Percentiles rank a stretch among this genome's conserved stretches.
These are phyloP conservation scores for Asterophora parasitica DNA, from an alignment of 768 basidiomycete species.

Conservation along the genomic window DNA sequence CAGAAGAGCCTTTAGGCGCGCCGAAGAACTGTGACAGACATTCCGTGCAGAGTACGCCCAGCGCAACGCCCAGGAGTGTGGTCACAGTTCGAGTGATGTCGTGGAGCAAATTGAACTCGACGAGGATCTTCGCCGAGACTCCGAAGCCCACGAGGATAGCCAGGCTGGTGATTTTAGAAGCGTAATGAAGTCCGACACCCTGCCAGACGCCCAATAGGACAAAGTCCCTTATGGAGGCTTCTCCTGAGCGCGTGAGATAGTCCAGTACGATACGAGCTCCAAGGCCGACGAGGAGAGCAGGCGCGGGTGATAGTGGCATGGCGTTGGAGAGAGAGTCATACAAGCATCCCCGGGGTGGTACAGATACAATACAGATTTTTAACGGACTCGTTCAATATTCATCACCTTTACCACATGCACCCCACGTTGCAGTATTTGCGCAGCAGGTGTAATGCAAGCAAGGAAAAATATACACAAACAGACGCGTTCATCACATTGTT, in stretches of 20 bases:
- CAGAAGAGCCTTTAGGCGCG: conserved; percentile 30
- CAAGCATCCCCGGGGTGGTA: conserved; percentile 11
- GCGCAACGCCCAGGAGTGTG: conserved; percentile 59
- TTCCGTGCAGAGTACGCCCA: conserved; percentile 71
- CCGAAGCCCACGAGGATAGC: conserved; percentile 52
- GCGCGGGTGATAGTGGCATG: conserved; percentile 47
- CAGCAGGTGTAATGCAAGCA: background rate
- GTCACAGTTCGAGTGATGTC: conserved; percentile 53
- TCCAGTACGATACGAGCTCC: conserved; percentile 69
- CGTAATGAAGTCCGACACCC: conserved; percentile 68
- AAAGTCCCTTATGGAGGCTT: conserved; percentile 49
- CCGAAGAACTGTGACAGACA: conserved; percentile 64
- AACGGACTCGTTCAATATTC: background rate
- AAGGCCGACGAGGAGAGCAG: conserved; percentile 69
- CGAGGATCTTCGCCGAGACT: conserved; percentile 55
- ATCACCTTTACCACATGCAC: background rate
- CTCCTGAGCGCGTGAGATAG: conserved; percentile 43
- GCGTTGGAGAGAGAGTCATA: conserved; percentile 13
- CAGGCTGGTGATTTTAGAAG: conserved; percentile 50
- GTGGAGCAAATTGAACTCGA: conserved; percentile 54
- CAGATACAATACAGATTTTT: background rate
- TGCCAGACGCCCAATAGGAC: conserved; percentile 72
- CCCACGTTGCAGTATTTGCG: conserved; percentile 5
- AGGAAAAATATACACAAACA: background rate
- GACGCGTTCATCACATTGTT: conserved; percentile 1